Percentiles rank a stretch among this genome's conserved stretches.
Evolutionary conservation across 1,284 basidiomycete genomes (phyloP).

Genomic region (Irpex lacteus): DNA sequence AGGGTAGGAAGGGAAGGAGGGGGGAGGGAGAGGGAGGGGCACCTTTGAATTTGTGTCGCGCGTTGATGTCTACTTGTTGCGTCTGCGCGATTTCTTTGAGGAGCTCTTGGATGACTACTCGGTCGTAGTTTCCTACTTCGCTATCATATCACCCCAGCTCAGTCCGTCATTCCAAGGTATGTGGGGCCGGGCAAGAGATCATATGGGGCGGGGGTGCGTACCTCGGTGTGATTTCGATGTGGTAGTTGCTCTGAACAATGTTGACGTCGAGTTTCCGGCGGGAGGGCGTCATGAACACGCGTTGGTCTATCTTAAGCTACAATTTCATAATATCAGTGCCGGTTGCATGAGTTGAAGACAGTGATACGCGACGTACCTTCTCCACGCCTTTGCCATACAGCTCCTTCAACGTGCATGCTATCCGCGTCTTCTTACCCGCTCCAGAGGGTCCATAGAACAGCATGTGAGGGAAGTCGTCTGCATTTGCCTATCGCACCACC

Average conservation of each 20-base stretch:
- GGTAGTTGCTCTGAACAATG: constrained; percentile 95
- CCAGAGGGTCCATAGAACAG: constrained; percentile 98
- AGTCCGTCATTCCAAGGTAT: too few relatives aligned
- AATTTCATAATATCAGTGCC: background rate
- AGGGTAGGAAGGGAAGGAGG: too few relatives aligned
- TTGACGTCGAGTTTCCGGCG: constrained; percentile 96
- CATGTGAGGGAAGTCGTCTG: constrained; percentile 96
- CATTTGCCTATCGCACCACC: constrained; percentile 54
- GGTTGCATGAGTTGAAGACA: too few relatives aligned
- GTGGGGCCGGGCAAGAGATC: too few relatives aligned
- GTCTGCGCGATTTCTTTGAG: constrained; percentile 99
- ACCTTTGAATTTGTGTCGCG: constrained; percentile 98
- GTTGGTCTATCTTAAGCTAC: constrained; percentile 97
- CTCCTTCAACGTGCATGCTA: constrained; percentile 85
- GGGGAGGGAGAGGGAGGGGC: background rate
- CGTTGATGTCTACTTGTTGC: constrained; percentile 95
- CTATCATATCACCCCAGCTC: background rate
- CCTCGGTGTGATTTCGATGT: constrained; percentile 98
- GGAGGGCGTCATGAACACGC: constrained; percentile 93
- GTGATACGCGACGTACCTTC: constrained; percentile 55
- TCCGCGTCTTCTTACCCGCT: constrained; percentile 97
- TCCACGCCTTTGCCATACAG: constrained; percentile 92
- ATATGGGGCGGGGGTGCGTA: constrained; percentile 30
- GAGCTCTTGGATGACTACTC: constrained; percentile 95
- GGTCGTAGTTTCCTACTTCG: constrained; percentile 95